These are phyloP conservation scores for Calocera viscosa DNA, from an alignment of 768 basidiomycete genomes.

Conservation along the genomic window DNA sequence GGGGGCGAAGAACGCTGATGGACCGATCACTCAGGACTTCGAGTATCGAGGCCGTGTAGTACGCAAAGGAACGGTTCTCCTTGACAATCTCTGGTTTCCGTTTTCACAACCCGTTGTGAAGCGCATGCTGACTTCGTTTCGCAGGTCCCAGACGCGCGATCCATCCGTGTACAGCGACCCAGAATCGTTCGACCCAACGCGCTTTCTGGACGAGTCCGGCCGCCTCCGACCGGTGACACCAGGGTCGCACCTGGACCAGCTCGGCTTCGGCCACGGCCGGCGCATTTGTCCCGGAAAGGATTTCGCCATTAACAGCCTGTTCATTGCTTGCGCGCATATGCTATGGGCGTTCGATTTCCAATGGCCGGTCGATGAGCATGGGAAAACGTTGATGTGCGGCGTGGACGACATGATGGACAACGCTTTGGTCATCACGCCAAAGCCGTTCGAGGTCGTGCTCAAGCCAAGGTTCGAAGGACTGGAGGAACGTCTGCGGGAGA, in stretches of 20 bases:
- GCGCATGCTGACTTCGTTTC: neutral
- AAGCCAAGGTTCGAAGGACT: neutral
- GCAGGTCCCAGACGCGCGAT: neutral
- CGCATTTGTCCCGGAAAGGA: neutral
- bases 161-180: neutral
- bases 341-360: neutral
- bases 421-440: neutral
- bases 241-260: neutral
- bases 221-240: too few relatives aligned
- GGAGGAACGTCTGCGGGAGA: neutral
- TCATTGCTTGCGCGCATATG: neutral
- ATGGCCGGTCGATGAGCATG: neutral
- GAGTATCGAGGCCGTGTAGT: slow-evolving; percentile 12
- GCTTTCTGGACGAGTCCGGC: neutral
- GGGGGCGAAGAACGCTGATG: too few relatives aligned
- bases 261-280: neutral
- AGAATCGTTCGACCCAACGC: neutral
- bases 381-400: neutral
- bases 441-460: neutral
- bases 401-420: neutral
- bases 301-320: neutral
- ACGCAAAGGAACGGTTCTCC: slow-evolving; percentile 14
- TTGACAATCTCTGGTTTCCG: slow-evolving; percentile 19
- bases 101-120: neutral
- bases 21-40: neutral